Percentiles rank a stretch among this genome's conserved stretches.
phyloP scores from a whole-genome alignment of 2,329 filamentous ascomycete genomes.

The Fonsecaea nubica region DNA sequence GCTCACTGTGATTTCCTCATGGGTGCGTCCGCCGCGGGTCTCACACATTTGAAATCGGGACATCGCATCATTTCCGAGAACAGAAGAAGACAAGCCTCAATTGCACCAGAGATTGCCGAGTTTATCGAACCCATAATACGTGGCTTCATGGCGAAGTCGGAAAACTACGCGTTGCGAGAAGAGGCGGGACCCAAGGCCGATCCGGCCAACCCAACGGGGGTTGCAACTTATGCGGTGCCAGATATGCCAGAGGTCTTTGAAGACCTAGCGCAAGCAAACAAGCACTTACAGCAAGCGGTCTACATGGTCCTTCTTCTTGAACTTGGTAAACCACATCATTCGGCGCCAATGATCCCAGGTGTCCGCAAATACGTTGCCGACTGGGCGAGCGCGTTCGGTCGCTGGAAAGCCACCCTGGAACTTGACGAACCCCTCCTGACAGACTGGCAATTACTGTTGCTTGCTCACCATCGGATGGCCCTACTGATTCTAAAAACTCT shows the following conservation, averaged over 20 bases:
- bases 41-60: conserved; percentile 30
- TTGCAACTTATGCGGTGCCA: conserved; percentile 24
- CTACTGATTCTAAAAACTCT: conserved; percentile 28
- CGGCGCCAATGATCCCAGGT: conserved; percentile 22
- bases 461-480: conserved; percentile 32
- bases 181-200: conserved; percentile 2
- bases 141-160: conserved; percentile 29
- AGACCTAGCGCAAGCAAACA: conserved; percentile 27
- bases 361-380: conserved; percentile 33
- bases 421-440: conserved; percentile 28
- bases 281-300: conserved; percentile 27
- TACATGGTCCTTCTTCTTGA: conserved; percentile 32
- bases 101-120: conserved; percentile 24
- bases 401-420: conserved; percentile 27
- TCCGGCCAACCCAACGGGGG: not conserved
- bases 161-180: conserved; percentile 26
- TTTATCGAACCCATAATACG: conserved; percentile 30
- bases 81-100: conserved; percentile 18
- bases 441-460: conserved; percentile 32
- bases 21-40: conserved; percentile 29
- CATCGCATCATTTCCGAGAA: conserved; percentile 30
- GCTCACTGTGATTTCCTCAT: conserved; percentile 34
- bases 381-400: conserved; percentile 29
- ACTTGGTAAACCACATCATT: conserved; percentile 25
- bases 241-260: conserved; percentile 30